Evolutionary conservation across 306 rosid species (phyloP).

Genomic region (Erythrophleum fordii): DNA sequence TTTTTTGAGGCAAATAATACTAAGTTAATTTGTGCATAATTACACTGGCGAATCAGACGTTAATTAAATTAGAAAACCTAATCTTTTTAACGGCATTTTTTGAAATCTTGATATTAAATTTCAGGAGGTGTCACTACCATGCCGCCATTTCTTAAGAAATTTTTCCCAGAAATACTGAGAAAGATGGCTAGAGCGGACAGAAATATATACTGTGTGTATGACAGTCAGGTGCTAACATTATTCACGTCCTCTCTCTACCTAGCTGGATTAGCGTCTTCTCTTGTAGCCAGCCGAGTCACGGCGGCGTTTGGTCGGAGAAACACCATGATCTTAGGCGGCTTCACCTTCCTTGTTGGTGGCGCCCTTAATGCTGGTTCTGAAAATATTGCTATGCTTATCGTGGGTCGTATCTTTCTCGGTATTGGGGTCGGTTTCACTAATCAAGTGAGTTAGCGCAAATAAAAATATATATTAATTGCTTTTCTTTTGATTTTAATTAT

Average conservation of each 20-base stretch:
- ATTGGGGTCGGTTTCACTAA: conserved; percentile 73
- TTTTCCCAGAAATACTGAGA: conserved; percentile 58
- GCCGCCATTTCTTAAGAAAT: conserved; percentile 58
- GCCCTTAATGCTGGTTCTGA: conserved; percentile 57
- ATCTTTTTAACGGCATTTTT: not conserved
- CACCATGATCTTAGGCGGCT: conserved; percentile 58
- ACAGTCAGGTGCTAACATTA: conserved; percentile 57
- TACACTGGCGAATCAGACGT: not conserved
- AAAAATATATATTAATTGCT: too few species aligned
- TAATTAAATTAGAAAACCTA: not conserved
- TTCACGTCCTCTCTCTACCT: conserved; percentile 72
- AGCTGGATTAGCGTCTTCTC: conserved; percentile 56
- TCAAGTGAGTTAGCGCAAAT: conserved; percentile 46
- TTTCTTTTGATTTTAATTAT: too few species aligned
- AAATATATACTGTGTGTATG: conserved; percentile 53
- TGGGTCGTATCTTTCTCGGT: conserved; percentile 76
- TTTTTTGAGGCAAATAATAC: too few species aligned
- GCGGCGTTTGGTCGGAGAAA: conserved; percentile 47
- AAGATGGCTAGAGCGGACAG: conserved; percentile 38
- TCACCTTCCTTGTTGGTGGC: conserved; percentile 52
- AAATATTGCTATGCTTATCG: conserved; percentile 57
- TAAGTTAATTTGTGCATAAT: too few species aligned
- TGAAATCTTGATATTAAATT: not conserved
- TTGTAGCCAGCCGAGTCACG: conserved; percentile 51
- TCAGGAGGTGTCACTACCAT: conserved; percentile 75